phyloP scores from a whole-genome alignment of 2,329 filamentous ascomycete species.

The Pseudopithomyces maydicus region DNA sequence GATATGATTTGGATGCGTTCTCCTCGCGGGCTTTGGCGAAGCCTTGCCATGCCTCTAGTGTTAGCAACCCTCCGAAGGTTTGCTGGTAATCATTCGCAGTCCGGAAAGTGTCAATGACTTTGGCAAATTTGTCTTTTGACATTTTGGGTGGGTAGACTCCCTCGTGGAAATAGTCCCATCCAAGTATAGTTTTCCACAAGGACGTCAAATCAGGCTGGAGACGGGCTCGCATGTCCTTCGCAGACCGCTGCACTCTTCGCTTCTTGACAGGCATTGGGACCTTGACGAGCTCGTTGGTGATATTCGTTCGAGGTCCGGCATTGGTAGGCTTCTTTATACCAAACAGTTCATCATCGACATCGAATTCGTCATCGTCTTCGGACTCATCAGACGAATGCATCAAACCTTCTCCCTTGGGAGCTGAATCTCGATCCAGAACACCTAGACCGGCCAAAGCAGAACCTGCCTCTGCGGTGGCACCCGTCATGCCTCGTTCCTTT shows the following conservation, averaged over 20 bases:
- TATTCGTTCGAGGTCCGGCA: slow-evolving; percentile 45
- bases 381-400: slow-evolving; percentile 80
- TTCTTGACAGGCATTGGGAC: slow-evolving; percentile 78
- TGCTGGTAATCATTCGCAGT: slow-evolving; percentile 80
- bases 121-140: slow-evolving; percentile 70
- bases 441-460: slow-evolving; percentile 77
- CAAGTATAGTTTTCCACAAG: slow-evolving; percentile 82
- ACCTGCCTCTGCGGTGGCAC: slow-evolving; percentile 72
- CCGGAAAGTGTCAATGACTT: slow-evolving; percentile 77
- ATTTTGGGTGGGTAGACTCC: slow-evolving; percentile 79
- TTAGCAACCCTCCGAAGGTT: slow-evolving; percentile 87
- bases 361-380: slow-evolving; percentile 62
- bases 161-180: slow-evolving; percentile 93
- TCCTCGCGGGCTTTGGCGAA: slow-evolving; percentile 92
- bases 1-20: slow-evolving; percentile 77
- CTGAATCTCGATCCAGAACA: slow-evolving; percentile 78
- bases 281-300: slow-evolving; percentile 41
- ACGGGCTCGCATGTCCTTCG: slow-evolving; percentile 92
- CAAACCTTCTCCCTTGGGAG: slow-evolving; percentile 76
- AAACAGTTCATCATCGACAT: slow-evolving; percentile 73
- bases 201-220: slow-evolving; percentile 86
- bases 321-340: slow-evolving; percentile 58
- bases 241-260: slow-evolving; percentile 75
- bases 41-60: slow-evolving; percentile 94
- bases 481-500: slow-evolving; percentile 55